Evolutionary conservation across 2,329 filamentous ascomycete species (phyloP).

Genomic region (Hymenoscyphus infarciens): DNA sequence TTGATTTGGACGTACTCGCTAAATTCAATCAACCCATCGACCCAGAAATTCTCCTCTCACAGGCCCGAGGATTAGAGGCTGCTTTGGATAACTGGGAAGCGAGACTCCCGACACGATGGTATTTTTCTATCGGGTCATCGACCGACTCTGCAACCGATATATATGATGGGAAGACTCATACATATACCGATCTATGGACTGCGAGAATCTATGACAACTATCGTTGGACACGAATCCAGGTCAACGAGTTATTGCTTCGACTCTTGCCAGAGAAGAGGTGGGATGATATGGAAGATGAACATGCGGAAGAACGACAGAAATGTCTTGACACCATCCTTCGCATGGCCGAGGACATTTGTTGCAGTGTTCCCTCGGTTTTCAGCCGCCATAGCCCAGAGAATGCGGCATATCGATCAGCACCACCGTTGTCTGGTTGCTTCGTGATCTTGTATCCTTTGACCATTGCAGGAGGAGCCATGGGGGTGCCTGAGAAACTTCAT

Average conservation of each 20-base stretch:
- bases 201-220: slow-evolving; percentile 27
- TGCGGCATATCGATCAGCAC: slow-evolving; percentile 1
- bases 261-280: not conserved
- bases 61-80: slow-evolving; percentile 19
- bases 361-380: slow-evolving; percentile 22
- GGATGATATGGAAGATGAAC: slow-evolving; percentile 13
- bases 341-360: slow-evolving; percentile 27
- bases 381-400: slow-evolving; percentile 6
- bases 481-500: slow-evolving; percentile 24
- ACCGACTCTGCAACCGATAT: slow-evolving; percentile 8
- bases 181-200: slow-evolving; percentile 27
- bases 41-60: slow-evolving; percentile 10
- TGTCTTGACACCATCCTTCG: slow-evolving; percentile 18
- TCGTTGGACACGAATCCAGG: slow-evolving; percentile 25
- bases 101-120: slow-evolving; percentile 23
- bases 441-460: slow-evolving; percentile 25
- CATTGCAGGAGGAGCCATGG: slow-evolving; percentile 23
- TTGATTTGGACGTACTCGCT: slow-evolving; percentile 20
- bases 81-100: slow-evolving; percentile 23
- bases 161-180: slow-evolving; percentile 21
- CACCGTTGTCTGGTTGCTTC: slow-evolving; percentile 22
- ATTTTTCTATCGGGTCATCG: slow-evolving; percentile 6
- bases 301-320: slow-evolving; percentile 15
- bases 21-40: slow-evolving; percentile 6
- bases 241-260: slow-evolving; percentile 25